Base-by-base conservation (phyloP, 129 eudicot genomes). In the Flaveria robusta region DNA sequence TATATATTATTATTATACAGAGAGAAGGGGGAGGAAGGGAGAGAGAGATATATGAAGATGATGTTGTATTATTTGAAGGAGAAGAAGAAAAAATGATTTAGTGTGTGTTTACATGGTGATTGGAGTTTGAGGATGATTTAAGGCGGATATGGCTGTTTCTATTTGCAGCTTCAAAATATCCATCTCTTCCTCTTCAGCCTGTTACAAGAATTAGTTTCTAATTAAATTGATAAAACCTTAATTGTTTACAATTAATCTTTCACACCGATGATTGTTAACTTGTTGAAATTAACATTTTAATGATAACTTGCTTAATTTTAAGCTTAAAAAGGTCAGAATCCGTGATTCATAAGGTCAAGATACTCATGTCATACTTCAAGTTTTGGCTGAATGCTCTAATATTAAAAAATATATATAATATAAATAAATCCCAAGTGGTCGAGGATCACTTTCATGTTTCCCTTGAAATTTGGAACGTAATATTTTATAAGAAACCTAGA, bases 101-200 rank as follows among this genome's bases (percentile, higher is more conserved):
- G 31, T 56, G 64, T 56, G 60, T 54, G 49, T 54, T 68, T 52
- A 79, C 78, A 51, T 76, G 49, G 73, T 85, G 74, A 84, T 51
- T 39, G 83, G 74, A 60, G 74, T 71, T 7, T 49, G 68, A 20
- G 78, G 81, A 14, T 63, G 66, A 74, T 74, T 81, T 45, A 74
- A 70, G 51, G 88, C 81, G n/a, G 81, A 83, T 67, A 83, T 87
- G 46, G 91, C 90, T 58, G 78, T 76, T 75, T 86, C 86, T 11
- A 83, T 83, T 66, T 86, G 81, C 71, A 74, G 74, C 83, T 76
- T 81, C 23, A 87, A 49, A 22, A 47, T 16, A 20, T 84, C 81
- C 3, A 29, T 78, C 49, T 81, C 83, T 59, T 75, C 77, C 37
- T 79, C 66, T 5, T 83, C 81, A 23, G 84, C 88, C 89, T 85